Conservation (phyloP, 2,329 filamentous ascomycete genomes). For the Hymenoscyphus repandus region DNA sequence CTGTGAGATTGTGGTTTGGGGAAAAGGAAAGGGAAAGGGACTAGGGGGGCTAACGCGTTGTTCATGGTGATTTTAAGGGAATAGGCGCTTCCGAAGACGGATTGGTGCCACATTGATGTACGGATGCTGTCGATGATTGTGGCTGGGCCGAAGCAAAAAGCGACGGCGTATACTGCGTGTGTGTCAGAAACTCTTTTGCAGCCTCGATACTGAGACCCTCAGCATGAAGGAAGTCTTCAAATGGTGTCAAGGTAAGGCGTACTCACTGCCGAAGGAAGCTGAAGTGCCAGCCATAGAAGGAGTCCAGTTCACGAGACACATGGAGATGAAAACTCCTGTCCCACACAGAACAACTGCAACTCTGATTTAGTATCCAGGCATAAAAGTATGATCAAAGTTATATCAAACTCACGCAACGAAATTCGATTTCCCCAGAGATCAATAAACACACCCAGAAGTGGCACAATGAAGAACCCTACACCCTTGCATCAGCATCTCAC, state of each 20-base stretch:
- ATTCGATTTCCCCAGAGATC: constrained; percentile 51
- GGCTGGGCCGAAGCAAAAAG: constrained; percentile 49
- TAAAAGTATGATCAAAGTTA: too few relatives aligned
- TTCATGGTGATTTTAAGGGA: constrained; percentile 58
- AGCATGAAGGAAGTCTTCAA: too few relatives aligned
- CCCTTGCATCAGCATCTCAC: too few relatives aligned
- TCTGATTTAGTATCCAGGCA: not conserved
- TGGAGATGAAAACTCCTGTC: constrained; percentile 45
- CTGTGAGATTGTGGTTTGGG: too few relatives aligned
- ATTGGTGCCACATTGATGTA: constrained; percentile 54
- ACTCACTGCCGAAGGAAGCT: constrained; percentile 52
- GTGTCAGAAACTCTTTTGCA: too few relatives aligned
- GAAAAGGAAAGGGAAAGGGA: not conserved
- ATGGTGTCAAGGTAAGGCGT: too few relatives aligned
- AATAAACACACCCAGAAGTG: constrained; percentile 47
- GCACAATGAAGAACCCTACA: constrained; percentile 2
- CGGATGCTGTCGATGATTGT: constrained; percentile 57
- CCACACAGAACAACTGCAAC: constrained; percentile 39
- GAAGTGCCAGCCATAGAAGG: constrained; percentile 46
- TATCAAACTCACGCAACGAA: constrained; percentile 37
- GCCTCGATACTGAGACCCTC: too few relatives aligned
- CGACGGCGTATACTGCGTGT: constrained; percentile 56
- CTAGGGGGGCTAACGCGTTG: constrained; percentile 39
- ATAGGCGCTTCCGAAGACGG: constrained; percentile 56
- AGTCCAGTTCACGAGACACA: constrained; percentile 50